These are phyloP conservation scores for Candida sonorensis DNA, from an alignment of 805 yeast species.

Conservation along the genomic window DNA sequence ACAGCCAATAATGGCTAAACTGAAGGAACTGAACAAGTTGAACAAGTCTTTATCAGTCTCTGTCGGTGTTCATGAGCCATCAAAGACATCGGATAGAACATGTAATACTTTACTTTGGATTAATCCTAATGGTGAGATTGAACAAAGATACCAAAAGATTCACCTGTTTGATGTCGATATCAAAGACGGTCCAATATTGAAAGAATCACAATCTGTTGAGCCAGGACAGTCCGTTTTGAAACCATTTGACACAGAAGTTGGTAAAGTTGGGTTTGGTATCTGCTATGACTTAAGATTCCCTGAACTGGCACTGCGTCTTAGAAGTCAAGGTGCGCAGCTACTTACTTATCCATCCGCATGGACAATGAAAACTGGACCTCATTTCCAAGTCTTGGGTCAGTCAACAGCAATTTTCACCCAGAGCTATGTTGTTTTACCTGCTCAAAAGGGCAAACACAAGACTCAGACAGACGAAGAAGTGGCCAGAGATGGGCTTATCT, in stretches of 20 bases:
- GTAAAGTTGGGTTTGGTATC: slow-evolving; percentile 63
- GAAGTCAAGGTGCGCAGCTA: slow-evolving; percentile 68
- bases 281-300: slow-evolving; percentile 90
- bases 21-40: slow-evolving; percentile 31
- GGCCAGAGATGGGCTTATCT: slow-evolving; percentile 17
- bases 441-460: slow-evolving; percentile 76
- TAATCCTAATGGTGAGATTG: slow-evolving; percentile 53
- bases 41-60: slow-evolving; percentile 55
- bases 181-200: slow-evolving; percentile 70
- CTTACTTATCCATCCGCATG: slow-evolving; percentile 88
- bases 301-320: slow-evolving; percentile 59
- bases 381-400: slow-evolving; percentile 75
- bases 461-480: slow-evolving; percentile 34
- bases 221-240: slow-evolving; percentile 53
- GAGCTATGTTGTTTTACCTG: slow-evolving; percentile 81
- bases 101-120: slow-evolving; percentile 73
- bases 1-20: slow-evolving; percentile 37
- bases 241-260: slow-evolving; percentile 55
- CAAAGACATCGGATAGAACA: slow-evolving; percentile 39
- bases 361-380: slow-evolving; percentile 89
- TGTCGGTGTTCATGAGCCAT: slow-evolving; percentile 87
- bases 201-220: slow-evolving; percentile 74
- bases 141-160: slow-evolving; percentile 71
- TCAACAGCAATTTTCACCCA: slow-evolving; percentile 90
- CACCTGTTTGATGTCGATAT: slow-evolving; percentile 89